A percentile compares a stretch with the other conserved stretches of the same genome.
Conservation (phyloP, 1,284 basidiomycete species). For the Sporisorium sorghi region DNA sequence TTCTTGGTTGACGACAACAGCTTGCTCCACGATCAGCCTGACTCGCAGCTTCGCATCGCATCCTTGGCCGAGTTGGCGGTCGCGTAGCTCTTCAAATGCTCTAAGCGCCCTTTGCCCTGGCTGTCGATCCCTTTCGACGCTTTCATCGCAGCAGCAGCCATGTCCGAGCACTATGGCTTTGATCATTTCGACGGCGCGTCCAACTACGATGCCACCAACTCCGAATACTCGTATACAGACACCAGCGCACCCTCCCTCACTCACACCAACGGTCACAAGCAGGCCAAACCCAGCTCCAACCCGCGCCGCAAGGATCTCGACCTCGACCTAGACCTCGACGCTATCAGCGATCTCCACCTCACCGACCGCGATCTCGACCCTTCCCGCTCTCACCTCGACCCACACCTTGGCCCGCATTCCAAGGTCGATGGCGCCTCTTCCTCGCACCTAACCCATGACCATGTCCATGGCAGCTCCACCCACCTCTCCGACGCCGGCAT, state of each 20-base stretch:
- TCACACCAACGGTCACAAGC: slow-evolving; percentile 19
- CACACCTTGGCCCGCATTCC: slow-evolving; percentile 6
- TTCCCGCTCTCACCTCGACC: slow-evolving; percentile 16
- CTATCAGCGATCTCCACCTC: slow-evolving; percentile 55
- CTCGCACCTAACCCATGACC: slow-evolving; percentile 5
- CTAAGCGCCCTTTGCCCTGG: slow-evolving; percentile 9
- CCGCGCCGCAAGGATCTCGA: slow-evolving; percentile 34
- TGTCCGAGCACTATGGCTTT: slow-evolving; percentile 55
- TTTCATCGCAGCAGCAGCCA: slow-evolving; percentile 11
- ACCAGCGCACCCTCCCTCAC: slow-evolving; percentile 7
- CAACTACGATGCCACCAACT: slow-evolving; percentile 36
- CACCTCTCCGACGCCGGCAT: slow-evolving; percentile 11
- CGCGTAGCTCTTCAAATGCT: slow-evolving; percentile 19
- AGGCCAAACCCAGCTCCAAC: slow-evolving; percentile 16
- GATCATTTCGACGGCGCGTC: slow-evolving; percentile 63
- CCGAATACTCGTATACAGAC: slow-evolving; percentile 52
- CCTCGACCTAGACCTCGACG: slow-evolving; percentile 58
- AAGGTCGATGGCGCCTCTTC: slow-evolving; percentile 4
- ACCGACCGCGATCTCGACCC: slow-evolving; percentile 44
- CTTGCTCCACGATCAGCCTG: neutral
- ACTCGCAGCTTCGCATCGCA: neutral
- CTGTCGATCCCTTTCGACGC: slow-evolving; percentile 22
- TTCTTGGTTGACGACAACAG: neutral
- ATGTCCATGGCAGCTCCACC: neutral
- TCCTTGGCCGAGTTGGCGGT: neutral